Conservation (phyloP, 2,329 filamentous ascomycete species). For the Fusarium sulawesiense region DNA sequence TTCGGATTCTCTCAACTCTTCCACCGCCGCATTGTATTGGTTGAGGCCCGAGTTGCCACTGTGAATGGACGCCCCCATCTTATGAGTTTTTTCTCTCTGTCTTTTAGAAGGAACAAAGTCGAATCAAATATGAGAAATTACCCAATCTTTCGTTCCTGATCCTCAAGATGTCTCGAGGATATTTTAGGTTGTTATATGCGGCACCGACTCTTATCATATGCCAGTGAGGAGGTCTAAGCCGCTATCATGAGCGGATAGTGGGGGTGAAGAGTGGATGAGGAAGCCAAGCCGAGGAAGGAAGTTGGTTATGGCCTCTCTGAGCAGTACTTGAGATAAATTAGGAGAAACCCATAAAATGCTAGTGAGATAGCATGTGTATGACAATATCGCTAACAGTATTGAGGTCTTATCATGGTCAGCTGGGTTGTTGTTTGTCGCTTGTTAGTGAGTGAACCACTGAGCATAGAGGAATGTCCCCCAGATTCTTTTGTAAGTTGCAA, state of each 20-base stretch:
- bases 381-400: neutral
- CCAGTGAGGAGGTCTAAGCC: conserved; percentile 18
- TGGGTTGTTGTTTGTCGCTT: conserved; percentile 26
- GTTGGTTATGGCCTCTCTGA: neutral
- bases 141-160: neutral
- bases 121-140: neutral
- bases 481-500: conserved; percentile 22
- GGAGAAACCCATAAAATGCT: neutral
- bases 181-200: conserved; percentile 13
- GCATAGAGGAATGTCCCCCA: conserved; percentile 24
- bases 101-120: neutral
- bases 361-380: neutral
- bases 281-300: conserved; percentile 32
- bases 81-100: neutral
- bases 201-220: conserved; percentile 29
- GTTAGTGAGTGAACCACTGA: conserved; percentile 22
- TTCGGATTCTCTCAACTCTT: conserved; percentile 68
- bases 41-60: conserved; percentile 9
- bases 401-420: conserved; percentile 26
- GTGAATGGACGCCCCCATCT: conserved; percentile 12
- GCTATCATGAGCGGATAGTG: conserved; percentile 25
- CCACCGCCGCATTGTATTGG: conserved; percentile 69
- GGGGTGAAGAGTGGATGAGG: conserved; percentile 23
- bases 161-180: neutral
- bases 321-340: neutral